Conservation (phyloP, 176 grass and related monocot species). For the Lolium multiflorum region DNA sequence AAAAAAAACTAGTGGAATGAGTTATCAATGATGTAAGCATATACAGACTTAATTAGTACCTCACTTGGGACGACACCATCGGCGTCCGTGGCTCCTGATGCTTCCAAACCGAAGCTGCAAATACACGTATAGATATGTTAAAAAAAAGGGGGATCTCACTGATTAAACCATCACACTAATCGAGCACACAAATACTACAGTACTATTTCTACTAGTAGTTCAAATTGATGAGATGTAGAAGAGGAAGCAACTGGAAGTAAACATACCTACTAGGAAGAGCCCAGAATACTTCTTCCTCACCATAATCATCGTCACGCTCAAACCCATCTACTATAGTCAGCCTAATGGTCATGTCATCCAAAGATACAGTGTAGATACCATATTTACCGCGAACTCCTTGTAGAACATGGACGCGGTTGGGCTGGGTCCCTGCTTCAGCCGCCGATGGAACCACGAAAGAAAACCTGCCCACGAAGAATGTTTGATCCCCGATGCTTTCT, state of each 20-base stretch:
- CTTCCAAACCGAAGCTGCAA: neutral
- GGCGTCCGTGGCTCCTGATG: neutral
- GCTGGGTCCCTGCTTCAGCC: neutral
- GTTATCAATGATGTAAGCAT: neutral
- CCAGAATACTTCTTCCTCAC: neutral
- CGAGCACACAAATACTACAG: too few relatives aligned
- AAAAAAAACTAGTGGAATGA: neutral
- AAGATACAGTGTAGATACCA: neutral
- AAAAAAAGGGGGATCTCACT: too few relatives aligned
- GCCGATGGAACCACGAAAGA: neutral
- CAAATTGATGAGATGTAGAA: neutral
- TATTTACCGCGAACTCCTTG: neutral
- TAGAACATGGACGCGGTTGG: slow-evolving; percentile 1
- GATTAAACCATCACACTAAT: too few relatives aligned
- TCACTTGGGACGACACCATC: neutral
- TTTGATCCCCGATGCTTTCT: neutral
- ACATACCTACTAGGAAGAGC: neutral
- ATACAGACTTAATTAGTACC: neutral
- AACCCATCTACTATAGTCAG: neutral
- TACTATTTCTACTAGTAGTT: neutral
- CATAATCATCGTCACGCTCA: neutral
- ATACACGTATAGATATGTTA: neutral
- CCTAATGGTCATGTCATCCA: neutral
- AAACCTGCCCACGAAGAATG: neutral
- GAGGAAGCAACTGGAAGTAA: neutral